These are phyloP conservation scores for Oryza rufipogon DNA, from an alignment of 176 grass and related monocot species.

Conservation along the genomic window DNA sequence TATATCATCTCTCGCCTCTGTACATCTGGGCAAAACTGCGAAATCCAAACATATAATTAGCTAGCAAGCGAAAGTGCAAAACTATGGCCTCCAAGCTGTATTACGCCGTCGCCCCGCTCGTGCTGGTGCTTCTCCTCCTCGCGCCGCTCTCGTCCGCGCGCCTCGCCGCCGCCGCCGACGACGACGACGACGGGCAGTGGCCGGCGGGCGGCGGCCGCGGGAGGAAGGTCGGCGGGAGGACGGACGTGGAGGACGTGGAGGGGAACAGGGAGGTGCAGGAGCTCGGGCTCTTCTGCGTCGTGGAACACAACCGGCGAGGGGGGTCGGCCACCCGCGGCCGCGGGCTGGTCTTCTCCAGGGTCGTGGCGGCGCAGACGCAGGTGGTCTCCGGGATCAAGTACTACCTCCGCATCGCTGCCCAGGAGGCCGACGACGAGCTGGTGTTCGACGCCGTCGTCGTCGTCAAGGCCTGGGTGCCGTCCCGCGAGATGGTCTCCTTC, in stretches of 20 bases:
- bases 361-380: slow-evolving; percentile 43
- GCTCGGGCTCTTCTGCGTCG: slow-evolving; percentile 49
- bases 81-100: background rate
- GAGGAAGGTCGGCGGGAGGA: slow-evolving; percentile 16
- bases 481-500: slow-evolving; percentile 43
- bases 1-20: background rate
- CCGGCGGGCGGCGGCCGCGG: background rate
- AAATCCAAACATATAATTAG: background rate
- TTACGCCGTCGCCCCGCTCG: background rate
- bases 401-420: slow-evolving; percentile 32
- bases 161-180: background rate
- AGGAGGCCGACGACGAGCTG: slow-evolving; percentile 1
- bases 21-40: background rate
- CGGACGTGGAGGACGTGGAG: slow-evolving; percentile 29
- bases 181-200: background rate
- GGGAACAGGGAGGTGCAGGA: slow-evolving; percentile 43
- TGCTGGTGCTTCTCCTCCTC: background rate
- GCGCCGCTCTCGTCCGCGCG: background rate
- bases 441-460: slow-evolving; percentile 40
- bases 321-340: background rate
- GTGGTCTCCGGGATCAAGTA: slow-evolving; percentile 40
- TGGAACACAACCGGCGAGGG: slow-evolving; percentile 27
- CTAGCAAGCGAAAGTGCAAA: background rate
- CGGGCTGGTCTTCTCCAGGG: slow-evolving; percentile 31
- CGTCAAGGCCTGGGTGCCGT: slow-evolving; percentile 44